These are phyloP conservation scores for Cephalotrichum gorgonifer DNA, from an alignment of 2,329 filamentous ascomycete genomes.

Conservation along the genomic window DNA sequence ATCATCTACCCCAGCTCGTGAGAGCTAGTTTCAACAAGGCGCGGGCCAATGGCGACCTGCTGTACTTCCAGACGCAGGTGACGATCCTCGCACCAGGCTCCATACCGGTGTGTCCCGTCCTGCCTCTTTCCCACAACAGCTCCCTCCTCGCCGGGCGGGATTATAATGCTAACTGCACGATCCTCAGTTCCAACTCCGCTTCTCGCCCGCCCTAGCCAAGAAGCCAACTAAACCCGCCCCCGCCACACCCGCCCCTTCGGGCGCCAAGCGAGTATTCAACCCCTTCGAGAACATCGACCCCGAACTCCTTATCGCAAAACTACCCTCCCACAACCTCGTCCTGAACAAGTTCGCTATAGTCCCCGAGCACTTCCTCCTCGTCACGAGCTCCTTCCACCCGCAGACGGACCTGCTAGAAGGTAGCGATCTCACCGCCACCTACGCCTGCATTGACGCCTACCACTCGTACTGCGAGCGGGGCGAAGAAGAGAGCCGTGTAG, in stretches of 20 bases:
- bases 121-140: background rate
- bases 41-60: constrained; percentile 34
- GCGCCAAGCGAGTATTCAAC: constrained; percentile 34
- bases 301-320: constrained; percentile 39
- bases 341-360: constrained; percentile 70
- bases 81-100: constrained; percentile 31
- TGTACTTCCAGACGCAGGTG: constrained; percentile 44
- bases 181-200: constrained; percentile 60
- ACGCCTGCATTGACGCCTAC: constrained; percentile 52
- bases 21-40: constrained; percentile 37
- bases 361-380: constrained; percentile 61
- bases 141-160: background rate
- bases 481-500: constrained; percentile 5
- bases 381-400: constrained; percentile 51
- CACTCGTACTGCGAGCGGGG: constrained; percentile 7
- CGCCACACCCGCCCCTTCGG: constrained; percentile 12
- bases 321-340: constrained; percentile 52
- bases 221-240: constrained; percentile 48
- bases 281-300: constrained; percentile 50
- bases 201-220: constrained; percentile 56
- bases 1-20: constrained; percentile 41
- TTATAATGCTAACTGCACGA: background rate
- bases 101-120: constrained; percentile 27
- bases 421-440: constrained; percentile 49
- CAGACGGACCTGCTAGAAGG: constrained; percentile 54